These are phyloP conservation scores for Saussurea involucrata DNA, from an alignment of 129 eudicot genomes.

Conservation along the genomic window DNA sequence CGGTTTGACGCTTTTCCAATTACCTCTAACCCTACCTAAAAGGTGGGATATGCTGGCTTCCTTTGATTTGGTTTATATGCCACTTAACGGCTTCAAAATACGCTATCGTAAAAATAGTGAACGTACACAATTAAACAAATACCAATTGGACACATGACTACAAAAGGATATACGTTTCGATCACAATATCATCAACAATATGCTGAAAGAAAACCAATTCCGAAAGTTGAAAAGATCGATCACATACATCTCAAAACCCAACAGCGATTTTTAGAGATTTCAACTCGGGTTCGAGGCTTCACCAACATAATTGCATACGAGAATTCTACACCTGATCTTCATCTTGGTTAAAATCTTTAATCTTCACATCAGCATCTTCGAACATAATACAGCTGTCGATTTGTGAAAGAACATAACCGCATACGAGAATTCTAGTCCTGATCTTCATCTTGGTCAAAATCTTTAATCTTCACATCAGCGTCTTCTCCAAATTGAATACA, in stretches of 20 bases:
- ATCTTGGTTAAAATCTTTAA: too few relatives aligned
- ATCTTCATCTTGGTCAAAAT: conserved; percentile 77
- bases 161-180: not conserved
- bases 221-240: not conserved
- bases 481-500: conserved; percentile 95
- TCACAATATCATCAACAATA: not conserved
- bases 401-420: too few relatives aligned
- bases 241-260: not conserved
- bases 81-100: not conserved
- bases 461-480: conserved; percentile 94
- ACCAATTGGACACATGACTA: not conserved
- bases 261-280: not conserved
- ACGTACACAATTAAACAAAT: not conserved
- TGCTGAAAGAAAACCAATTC: not conserved
- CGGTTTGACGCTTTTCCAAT: too few relatives aligned
- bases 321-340: too few relatives aligned
- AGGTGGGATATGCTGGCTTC: too few relatives aligned
- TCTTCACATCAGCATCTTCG: too few relatives aligned
- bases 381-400: too few relatives aligned
- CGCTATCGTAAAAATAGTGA: too few relatives aligned
- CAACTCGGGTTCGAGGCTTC: not conserved
- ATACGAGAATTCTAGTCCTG: conserved; percentile 27
- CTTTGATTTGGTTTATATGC: not conserved
- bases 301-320: not conserved
- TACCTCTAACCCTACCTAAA: too few relatives aligned